phyloP scores from a whole-genome alignment of 257 asterid genomes.

The Coffea eugenioides region DNA sequence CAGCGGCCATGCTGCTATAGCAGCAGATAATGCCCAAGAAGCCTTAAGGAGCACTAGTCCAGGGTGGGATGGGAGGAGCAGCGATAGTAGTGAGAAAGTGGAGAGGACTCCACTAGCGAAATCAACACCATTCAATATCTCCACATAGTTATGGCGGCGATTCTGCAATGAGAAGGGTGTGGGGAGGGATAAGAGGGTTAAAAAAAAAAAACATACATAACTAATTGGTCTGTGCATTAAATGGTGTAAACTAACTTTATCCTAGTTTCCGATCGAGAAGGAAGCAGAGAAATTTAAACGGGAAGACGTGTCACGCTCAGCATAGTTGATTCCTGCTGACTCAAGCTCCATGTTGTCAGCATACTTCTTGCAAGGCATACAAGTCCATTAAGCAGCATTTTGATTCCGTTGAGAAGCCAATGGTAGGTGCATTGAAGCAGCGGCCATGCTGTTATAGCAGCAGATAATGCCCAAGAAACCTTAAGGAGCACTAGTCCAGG shows the following conservation, averaged over 20 bases:
- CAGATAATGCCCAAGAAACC: not conserved
- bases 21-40: not conserved
- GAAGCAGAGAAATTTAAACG: too few relatives aligned
- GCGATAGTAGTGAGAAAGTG: not conserved
- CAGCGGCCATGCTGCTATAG: not conserved
- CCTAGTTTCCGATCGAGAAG: too few relatives aligned
- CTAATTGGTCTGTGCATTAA: too few relatives aligned
- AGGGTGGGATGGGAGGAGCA: not conserved
- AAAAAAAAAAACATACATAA: too few relatives aligned
- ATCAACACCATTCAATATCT: not conserved
- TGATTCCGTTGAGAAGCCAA: not conserved
- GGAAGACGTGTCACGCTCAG: too few relatives aligned
- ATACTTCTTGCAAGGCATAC: too few relatives aligned
- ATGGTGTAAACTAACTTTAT: too few relatives aligned
- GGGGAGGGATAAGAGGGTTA: too few relatives aligned
- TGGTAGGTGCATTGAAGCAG: not conserved
- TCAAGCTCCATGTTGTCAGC: too few relatives aligned
- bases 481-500: not conserved
- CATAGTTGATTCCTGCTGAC: too few relatives aligned
- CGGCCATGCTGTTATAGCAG: not conserved
- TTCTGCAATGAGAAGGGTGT: not conserved
- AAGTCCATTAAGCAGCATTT: not conserved
- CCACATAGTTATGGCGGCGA: not conserved
- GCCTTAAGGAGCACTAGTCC: not conserved
- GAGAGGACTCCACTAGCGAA: not conserved